Percentiles rank a stretch among this genome's conserved stretches.
Evolutionary conservation across 306 rosid species (phyloP).

Genomic region (Acacia crassicarpa): DNA sequence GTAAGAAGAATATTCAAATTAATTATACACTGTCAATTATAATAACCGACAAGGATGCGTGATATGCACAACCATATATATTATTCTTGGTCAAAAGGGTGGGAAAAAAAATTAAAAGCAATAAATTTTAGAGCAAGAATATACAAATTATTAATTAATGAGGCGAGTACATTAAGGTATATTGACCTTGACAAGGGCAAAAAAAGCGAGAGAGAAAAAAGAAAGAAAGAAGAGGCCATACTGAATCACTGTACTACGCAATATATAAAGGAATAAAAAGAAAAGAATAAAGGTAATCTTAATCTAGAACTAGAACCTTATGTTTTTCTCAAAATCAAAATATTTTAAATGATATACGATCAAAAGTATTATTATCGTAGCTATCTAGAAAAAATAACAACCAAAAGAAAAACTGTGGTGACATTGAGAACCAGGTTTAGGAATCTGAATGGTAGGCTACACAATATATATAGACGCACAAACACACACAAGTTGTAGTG

Average conservation of each 20-base stretch:
- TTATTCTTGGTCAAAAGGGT: neutral
- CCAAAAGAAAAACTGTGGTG: neutral
- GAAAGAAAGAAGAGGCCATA: neutral
- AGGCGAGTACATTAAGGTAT: neutral
- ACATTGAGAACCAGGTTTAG: neutral
- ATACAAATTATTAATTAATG: neutral
- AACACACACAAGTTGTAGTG: neutral
- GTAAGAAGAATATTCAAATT: conserved; percentile 30
- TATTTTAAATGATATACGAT: neutral
- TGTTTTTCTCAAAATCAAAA: neutral
- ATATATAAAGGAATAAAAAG: neutral
- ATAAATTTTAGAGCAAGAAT: conserved; percentile 10
- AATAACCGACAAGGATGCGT: neutral
- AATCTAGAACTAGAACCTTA: neutral
- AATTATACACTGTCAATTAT: conserved; percentile 19
- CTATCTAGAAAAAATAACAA: neutral
- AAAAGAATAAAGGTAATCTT: neutral
- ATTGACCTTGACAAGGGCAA: neutral
- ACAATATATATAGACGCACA: too few species aligned
- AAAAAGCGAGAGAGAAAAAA: neutral
- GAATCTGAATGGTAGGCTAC: neutral
- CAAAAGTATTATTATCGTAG: neutral
- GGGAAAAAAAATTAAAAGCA: neutral
- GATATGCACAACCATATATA: neutral
- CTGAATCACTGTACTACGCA: neutral